phyloP scores from a whole-genome alignment of 768 basidiomycete species.

The Candolleomyces eurysporus region DNA sequence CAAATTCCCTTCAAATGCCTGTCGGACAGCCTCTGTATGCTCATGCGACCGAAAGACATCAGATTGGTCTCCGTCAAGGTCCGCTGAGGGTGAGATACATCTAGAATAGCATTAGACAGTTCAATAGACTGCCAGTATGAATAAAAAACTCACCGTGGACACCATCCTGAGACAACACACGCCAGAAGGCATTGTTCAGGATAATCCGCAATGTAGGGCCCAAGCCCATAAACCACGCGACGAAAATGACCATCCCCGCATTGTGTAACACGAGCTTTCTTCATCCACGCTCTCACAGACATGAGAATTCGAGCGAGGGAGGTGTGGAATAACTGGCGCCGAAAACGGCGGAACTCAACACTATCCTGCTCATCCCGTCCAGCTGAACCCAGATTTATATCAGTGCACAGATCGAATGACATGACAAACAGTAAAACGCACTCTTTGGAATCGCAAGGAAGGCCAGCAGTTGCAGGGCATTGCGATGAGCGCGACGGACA shows the following conservation, averaged over 20 bases:
- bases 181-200: slow-evolving; percentile 23
- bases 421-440: background rate
- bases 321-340: slow-evolving; percentile 1
- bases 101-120: background rate
- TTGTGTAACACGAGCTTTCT: background rate
- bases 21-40: background rate
- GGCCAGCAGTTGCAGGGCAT: slow-evolving; percentile 24
- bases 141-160: background rate
- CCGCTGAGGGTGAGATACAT: background rate
- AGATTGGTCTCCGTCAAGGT: background rate
- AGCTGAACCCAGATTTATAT: background rate
- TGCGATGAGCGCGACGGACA: slow-evolving; percentile 28
- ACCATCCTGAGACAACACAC: background rate
- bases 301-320: slow-evolving; percentile 1
- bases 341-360: slow-evolving; percentile 1
- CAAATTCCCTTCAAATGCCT: background rate
- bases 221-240: slow-evolving; percentile 19
- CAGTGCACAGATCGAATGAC: background rate
- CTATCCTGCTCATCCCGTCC: background rate
- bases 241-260: slow-evolving; percentile 26
- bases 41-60: slow-evolving; percentile 4
- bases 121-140: too few species aligned
- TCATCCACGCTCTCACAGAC: slow-evolving; percentile 1
- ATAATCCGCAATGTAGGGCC: slow-evolving; percentile 29
- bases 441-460: slow-evolving; percentile 26